Evolutionary conservation across 495 filamentous ascomycete species (phyloP).

Genomic region (Xylaria acuta): DNA sequence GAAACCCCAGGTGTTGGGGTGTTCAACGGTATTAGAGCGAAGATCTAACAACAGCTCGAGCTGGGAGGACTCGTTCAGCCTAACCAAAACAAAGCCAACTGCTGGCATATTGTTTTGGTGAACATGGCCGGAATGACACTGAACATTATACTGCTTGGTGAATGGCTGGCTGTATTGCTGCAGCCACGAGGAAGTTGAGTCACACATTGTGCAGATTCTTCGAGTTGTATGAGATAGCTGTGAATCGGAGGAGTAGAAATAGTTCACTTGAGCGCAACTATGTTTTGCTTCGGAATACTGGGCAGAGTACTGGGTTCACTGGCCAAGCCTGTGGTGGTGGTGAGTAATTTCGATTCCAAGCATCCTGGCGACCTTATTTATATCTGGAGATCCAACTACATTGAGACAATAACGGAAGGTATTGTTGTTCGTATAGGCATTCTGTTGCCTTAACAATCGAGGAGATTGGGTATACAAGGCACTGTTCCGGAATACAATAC

Average conservation of each 20-base stretch:
- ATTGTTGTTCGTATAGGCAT: not conserved
- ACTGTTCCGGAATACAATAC: not conserved
- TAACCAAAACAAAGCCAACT: slow-evolving; percentile 9
- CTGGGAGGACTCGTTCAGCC: not conserved
- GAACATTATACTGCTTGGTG: slow-evolving; percentile 1
- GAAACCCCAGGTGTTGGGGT: slow-evolving; percentile 13
- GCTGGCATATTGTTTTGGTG: slow-evolving; percentile 17
- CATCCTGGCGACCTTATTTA: not conserved
- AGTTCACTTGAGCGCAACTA: not conserved
- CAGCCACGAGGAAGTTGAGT: not conserved
- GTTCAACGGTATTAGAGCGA: not conserved
- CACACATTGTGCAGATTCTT: slow-evolving; percentile 20
- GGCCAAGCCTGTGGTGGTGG: not conserved
- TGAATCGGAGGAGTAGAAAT: not conserved
- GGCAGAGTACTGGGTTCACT: not conserved
- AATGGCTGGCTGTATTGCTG: not conserved
- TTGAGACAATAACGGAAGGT: not conserved
- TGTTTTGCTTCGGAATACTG: not conserved
- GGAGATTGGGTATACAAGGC: not conserved
- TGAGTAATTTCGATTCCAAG: not conserved
- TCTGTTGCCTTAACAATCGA: not conserved
- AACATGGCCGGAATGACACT: not conserved
- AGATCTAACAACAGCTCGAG: slow-evolving; percentile 18
- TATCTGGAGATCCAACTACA: not conserved
- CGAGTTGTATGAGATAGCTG: not conserved